These are phyloP conservation scores for Purshia tridentata DNA, from an alignment of 306 rosid species.

Conservation along the genomic window DNA sequence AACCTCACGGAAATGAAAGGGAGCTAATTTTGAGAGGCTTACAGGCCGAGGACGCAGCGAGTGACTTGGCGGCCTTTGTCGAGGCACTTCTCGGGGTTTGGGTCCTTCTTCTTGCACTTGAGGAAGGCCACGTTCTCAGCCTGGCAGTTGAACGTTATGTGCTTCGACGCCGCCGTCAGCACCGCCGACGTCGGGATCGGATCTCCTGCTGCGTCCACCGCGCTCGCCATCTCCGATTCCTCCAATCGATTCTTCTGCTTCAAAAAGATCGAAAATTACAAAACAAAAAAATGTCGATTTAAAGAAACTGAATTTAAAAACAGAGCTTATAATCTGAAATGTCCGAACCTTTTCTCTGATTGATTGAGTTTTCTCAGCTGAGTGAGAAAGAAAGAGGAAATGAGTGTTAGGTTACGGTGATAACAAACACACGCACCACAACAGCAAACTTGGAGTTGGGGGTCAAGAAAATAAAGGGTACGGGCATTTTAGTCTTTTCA, in stretches of 20 bases:
- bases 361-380: slow-evolving; percentile 14
- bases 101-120: slow-evolving; percentile 88
- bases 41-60: slow-evolving; percentile 90
- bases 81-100: slow-evolving; percentile 87
- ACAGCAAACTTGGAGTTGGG: background rate
- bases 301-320: background rate
- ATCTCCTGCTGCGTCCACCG: slow-evolving; percentile 75
- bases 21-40: slow-evolving; percentile 12
- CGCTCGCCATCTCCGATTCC: slow-evolving; percentile 59
- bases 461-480: background rate
- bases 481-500: slow-evolving; percentile 9
- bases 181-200: slow-evolving; percentile 95
- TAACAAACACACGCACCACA: background rate
- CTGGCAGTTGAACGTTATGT: slow-evolving; percentile 65
- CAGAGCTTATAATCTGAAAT: background rate
- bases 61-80: slow-evolving; percentile 87
- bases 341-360: slow-evolving; percentile 1
- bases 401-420: slow-evolving; percentile 15
- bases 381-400: background rate
- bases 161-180: slow-evolving; percentile 87
- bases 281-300: background rate
- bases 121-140: slow-evolving; percentile 80
- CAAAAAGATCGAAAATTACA: background rate
- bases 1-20: background rate
- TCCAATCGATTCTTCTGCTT: slow-evolving; percentile 24